phyloP scores from a whole-genome alignment of 1,139 yeast genomes.

The Yamadazyma spencermartinsiae region DNA sequence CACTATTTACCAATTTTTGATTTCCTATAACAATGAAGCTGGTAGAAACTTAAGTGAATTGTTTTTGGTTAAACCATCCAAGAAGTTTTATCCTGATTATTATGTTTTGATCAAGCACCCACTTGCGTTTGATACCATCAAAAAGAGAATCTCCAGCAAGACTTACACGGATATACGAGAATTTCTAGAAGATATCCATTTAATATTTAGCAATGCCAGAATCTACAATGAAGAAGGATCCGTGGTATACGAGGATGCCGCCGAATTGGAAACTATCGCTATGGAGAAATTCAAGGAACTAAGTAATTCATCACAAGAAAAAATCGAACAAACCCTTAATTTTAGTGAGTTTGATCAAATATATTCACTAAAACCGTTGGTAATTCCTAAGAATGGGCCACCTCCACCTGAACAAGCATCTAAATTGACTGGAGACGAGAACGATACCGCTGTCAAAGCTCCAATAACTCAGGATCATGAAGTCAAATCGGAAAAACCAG shows the following conservation, averaged over 20 bases:
- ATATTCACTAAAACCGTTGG: conserved; percentile 43
- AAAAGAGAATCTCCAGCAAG: conserved; percentile 55
- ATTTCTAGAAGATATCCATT: conserved; percentile 67
- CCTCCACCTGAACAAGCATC: neutral
- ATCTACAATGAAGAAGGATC: conserved; percentile 92
- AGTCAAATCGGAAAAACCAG: neutral
- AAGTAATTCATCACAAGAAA: conserved; percentile 23
- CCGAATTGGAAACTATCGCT: conserved; percentile 56
- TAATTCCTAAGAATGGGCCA: conserved; percentile 1
- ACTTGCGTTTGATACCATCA: conserved; percentile 72
- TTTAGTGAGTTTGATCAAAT: conserved; percentile 51
- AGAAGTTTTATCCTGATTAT: conserved; percentile 80
- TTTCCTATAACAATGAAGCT: conserved; percentile 44
- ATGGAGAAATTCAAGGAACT: conserved; percentile 32
- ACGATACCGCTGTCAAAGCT: neutral
- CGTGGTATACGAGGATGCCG: conserved; percentile 76
- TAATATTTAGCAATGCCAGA: conserved; percentile 81
- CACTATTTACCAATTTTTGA: conserved; percentile 44
- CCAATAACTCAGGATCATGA: neutral
- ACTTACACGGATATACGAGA: conserved; percentile 59
- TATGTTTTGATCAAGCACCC: conserved; percentile 77
- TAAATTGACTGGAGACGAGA: neutral
- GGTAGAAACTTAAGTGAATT: conserved; percentile 54
- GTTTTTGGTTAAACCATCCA: conserved; percentile 69
- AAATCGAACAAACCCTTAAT: conserved; percentile 37